Base-by-base conservation (phyloP, 1,284 basidiomycete species). In the Ganoderma multipileum region DNA sequence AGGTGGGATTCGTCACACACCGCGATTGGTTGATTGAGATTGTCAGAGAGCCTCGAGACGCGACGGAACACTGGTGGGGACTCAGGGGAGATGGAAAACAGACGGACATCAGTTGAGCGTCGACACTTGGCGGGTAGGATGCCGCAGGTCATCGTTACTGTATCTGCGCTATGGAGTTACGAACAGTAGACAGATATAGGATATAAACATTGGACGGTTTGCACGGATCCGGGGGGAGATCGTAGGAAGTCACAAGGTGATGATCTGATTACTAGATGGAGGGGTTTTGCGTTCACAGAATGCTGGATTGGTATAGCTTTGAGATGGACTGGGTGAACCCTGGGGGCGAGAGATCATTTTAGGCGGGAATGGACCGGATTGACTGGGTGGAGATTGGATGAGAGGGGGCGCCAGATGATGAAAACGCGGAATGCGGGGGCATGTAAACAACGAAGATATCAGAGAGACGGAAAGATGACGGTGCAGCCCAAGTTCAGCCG, bases 361-460 rank as follows among this genome's bases (percentile, higher is more conserved):
- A 58, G 50, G 66, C 63, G 65, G 64, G 63, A 65, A 65, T 38
- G 64, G 61, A 65, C 50, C 41, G 63, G 63, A 64, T 68, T 64
- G 67, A 50, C 50, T 64, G 63, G 3, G 39, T 4, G 16, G 14
- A 38, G 50, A 54, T n/a, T 66, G 62, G 62, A 54, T n/a, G 66
- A 57, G 62, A 63, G 61, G 58, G 41, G 8, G 61, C 39, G 42
- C 42, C 30, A 8, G 16, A 28, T 1, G n/a, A 9, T 59, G 39
- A 60, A 28, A 41, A 41, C 7, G 26, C 39, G 36, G 9, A 28
- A 54, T 30, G 26, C 9, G 12, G 54, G 20, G 39, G 11, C 14
- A 36, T 36, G 57, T 23, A 38, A 12, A 38, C 38, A 16, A 16
- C 0, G 38, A 50, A 14, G 26, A 54, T 36, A 26, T 39, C 38